phyloP scores from a whole-genome alignment of 352 stramenopile species.

The Phytophthora europaea region DNA sequence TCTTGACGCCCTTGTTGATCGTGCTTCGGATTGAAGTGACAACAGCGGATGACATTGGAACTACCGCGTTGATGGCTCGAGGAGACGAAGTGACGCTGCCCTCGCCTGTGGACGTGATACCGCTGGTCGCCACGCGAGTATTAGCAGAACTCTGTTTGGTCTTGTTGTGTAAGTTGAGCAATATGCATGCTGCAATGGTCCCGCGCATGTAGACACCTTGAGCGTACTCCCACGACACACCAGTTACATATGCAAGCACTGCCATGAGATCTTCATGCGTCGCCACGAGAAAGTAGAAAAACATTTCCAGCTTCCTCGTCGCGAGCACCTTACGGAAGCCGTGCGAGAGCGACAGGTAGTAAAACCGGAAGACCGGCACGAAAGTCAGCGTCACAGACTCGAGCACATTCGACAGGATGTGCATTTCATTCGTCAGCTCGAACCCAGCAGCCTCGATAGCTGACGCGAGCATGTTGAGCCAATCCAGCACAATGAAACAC shows the following conservation, averaged over 20 bases:
- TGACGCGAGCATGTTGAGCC: constrained; percentile 4
- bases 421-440: constrained; percentile 9
- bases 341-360: constrained; percentile 20
- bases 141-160: not conserved
- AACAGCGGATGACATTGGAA: not conserved
- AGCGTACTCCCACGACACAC: constrained; percentile 23
- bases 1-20: not conserved
- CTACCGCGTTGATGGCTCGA: not conserved
- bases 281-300: constrained; percentile 24
- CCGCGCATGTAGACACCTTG: constrained; percentile 12
- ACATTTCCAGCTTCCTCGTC: constrained; percentile 27
- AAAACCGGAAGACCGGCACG: constrained; percentile 31
- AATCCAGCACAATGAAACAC: constrained; percentile 19
- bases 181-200: constrained; percentile 16
- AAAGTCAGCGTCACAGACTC: constrained; percentile 24
- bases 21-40: constrained; percentile 1
- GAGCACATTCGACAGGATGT: constrained; percentile 19
- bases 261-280: constrained; percentile 30
- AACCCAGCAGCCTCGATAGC: constrained; percentile 4
- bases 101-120: not conserved
- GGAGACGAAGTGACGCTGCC: not conserved
- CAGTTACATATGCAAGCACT: constrained; percentile 4
- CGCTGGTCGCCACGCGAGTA: not conserved
- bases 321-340: constrained; percentile 2
- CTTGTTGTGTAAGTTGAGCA: constrained; percentile 31